Base-by-base conservation (phyloP, 805 yeast species). In the Kregervanrija fluxuum region DNA sequence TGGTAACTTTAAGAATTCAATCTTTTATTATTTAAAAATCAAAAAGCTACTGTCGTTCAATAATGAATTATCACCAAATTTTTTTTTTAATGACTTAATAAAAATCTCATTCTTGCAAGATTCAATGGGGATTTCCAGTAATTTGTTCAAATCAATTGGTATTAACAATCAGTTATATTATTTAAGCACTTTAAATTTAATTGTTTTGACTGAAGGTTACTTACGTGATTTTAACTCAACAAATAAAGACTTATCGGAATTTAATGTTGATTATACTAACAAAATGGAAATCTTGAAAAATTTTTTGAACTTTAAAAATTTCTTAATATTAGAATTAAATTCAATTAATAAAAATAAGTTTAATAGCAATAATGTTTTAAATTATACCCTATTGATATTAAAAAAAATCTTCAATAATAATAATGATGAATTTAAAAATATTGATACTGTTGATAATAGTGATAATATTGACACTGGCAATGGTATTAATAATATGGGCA, bases 1-100 rank as follows among this genome's bases (percentile, higher is more conserved):
- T 10, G 70, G 71, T 4, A 62, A 70, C 15, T 44, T 66, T 4
- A 22, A 22, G 6, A 22, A 22, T 22, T 4, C 28, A 22, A 22
- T 22, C 6, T 22, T 22, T 6, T 22, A 22, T 22, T 22, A 6
- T 22, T 22, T 22, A 22, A 22, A 22, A 22, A 22, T 22, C 6
- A 22, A 22, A 22, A 22, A 22, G 8, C 6, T 22, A 22, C 8
- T 22, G 8, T 22, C 28, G 28, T 28, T 31, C 8, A 11, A 43
- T 3, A 54, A 49, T 40, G 61, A 56, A 33, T 44, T 54, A 5
- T 53, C 50, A 33, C 42, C 45, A 22, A 47, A 48, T 11, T 47
- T 49, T 16, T 59, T 59, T 37, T 53, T 57, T 41, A 54, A 41
- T 33, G 62, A 60, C 38, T 48, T 44, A 11, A 39, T 55, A 5